Conservation (phyloP, 2,329 filamentous ascomycete species). For the Sporothrix euskadiensis region DNA sequence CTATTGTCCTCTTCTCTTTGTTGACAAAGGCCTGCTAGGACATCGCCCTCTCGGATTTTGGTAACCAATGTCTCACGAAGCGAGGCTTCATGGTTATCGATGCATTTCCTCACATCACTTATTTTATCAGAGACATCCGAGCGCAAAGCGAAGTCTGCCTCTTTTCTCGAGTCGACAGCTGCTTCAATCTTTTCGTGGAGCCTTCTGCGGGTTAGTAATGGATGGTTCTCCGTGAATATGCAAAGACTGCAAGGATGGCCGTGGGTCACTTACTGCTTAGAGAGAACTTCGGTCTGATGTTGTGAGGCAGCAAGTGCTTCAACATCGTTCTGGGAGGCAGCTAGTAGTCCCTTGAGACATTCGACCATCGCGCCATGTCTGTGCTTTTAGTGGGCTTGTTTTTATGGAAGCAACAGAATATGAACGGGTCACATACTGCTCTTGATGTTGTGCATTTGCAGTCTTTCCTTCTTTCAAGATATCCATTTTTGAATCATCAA, state of each 20-base stretch:
- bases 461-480: not conserved
- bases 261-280: not conserved
- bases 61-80: conserved; percentile 3
- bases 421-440: conserved; percentile 12
- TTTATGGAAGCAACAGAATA: too few relatives aligned
- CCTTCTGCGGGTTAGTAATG: conserved; percentile 5
- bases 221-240: not conserved
- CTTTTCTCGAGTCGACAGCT: not conserved
- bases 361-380: conserved; percentile 13
- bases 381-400: not conserved
- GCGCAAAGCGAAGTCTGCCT: not conserved
- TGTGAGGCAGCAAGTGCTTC: conserved; percentile 14
- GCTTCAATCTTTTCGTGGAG: not conserved
- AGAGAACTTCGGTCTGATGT: not conserved
- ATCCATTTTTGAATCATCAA: conserved; percentile 20
- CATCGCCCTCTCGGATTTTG: not conserved
- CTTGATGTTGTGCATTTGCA: not conserved
- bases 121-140: not conserved
- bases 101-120: not conserved
- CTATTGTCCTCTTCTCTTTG: conserved; percentile 21
- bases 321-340: not conserved
- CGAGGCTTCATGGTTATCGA: not conserved
- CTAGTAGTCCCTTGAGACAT: conserved; percentile 14
- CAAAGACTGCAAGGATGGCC: not conserved
- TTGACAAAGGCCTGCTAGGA: conserved; percentile 19